Evolutionary conservation across 805 yeast species (phyloP).

Genomic region (Saturnispora ahearnii): DNA sequence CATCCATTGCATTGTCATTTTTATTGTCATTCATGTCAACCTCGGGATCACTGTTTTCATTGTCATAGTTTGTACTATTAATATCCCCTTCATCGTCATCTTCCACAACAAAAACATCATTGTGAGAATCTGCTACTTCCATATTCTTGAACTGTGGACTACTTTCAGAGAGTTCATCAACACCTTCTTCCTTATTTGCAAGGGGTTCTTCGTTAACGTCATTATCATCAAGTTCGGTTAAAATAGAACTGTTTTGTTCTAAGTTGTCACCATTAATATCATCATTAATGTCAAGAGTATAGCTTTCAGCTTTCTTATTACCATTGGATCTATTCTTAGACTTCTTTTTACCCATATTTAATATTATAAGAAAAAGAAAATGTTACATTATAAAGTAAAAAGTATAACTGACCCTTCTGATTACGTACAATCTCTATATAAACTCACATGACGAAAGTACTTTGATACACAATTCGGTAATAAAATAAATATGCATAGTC

Average conservation of each 20-base stretch:
- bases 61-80: neutral
- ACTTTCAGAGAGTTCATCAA: neutral
- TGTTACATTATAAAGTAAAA: neutral
- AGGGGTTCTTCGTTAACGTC: neutral
- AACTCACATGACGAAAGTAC: too few relatives aligned
- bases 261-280: too few relatives aligned
- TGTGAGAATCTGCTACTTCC: neutral
- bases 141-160: neutral
- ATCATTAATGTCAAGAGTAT: too few relatives aligned
- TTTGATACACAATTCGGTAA: too few relatives aligned
- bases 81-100: slow-evolving; percentile 3
- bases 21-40: too few relatives aligned
- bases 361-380: neutral
- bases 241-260: neutral
- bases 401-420: neutral
- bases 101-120: slow-evolving; percentile 1
- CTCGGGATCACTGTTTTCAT: neutral
- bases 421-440: too few relatives aligned
- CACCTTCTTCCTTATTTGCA: neutral
- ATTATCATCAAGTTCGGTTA: neutral
- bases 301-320: neutral
- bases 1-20: too few relatives aligned
- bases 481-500: too few relatives aligned
- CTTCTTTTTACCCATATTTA: slow-evolving; percentile 4
- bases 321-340: neutral